Evolutionary conservation across 1,284 basidiomycete species (phyloP).

Genomic region (Leccinum pachyderme): DNA sequence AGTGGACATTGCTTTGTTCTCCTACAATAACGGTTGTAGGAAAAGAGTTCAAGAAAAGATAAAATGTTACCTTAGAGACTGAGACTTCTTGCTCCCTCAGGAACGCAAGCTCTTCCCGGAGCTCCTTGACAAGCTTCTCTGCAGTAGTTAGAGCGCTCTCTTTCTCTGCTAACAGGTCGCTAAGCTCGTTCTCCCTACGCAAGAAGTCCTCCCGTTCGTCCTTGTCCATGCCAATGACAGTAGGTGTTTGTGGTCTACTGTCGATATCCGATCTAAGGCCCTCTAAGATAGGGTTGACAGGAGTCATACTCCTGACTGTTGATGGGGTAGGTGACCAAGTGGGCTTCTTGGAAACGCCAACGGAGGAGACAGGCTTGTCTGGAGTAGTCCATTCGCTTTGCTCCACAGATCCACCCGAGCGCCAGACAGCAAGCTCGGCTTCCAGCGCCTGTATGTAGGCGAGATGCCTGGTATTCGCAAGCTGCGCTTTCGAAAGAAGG

Average conservation of each 20-base stretch:
- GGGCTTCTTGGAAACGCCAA: slow-evolving; percentile 55
- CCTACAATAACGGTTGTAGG: slow-evolving; percentile 44
- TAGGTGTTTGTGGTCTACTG: slow-evolving; percentile 84
- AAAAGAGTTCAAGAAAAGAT: slow-evolving; percentile 2
- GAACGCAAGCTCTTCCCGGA: slow-evolving; percentile 83
- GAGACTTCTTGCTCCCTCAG: slow-evolving; percentile 88
- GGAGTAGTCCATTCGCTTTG: slow-evolving; percentile 80
- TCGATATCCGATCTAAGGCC: slow-evolving; percentile 66
- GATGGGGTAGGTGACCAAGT: slow-evolving; percentile 63
- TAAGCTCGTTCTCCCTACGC: slow-evolving; percentile 94
- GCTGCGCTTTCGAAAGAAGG: slow-evolving; percentile 86
- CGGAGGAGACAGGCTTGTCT: slow-evolving; percentile 50
- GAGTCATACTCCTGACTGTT: slow-evolving; percentile 74
- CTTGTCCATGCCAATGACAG: slow-evolving; percentile 83
- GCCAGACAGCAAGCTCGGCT: slow-evolving; percentile 90
- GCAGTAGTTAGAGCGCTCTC: slow-evolving; percentile 76
- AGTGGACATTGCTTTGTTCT: slow-evolving; percentile 88
- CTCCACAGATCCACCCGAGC: slow-evolving; percentile 84
- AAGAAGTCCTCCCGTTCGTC: slow-evolving; percentile 98
- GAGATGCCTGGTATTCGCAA: slow-evolving; percentile 81
- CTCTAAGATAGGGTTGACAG: slow-evolving; percentile 78
- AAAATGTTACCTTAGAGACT: slow-evolving; percentile 60
- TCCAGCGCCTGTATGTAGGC: slow-evolving; percentile 90
- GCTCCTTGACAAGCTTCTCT: slow-evolving; percentile 81
- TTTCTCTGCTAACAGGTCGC: slow-evolving; percentile 89